phyloP scores from a whole-genome alignment of 2,329 filamentous ascomycete species.

The Colletotrichum sublineola region DNA sequence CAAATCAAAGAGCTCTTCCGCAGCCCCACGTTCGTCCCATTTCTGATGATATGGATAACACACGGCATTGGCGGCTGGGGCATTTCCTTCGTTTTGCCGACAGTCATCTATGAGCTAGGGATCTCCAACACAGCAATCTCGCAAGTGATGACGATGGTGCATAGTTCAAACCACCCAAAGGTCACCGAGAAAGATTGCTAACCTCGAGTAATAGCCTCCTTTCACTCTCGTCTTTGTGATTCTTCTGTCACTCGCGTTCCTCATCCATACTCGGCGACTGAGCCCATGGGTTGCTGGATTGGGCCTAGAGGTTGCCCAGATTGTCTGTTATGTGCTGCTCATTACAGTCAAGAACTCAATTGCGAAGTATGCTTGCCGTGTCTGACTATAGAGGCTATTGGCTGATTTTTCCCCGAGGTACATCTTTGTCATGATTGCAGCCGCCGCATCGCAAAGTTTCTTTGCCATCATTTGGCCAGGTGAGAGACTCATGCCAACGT shows the following conservation, averaged over 20 bases:
- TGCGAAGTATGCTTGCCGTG: conserved; percentile 45
- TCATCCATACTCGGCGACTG: conserved; percentile 44
- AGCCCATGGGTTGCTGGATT: conserved; percentile 46
- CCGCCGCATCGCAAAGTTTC: conserved; percentile 54
- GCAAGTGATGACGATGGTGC: conserved; percentile 48
- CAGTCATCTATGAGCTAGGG: conserved; percentile 48
- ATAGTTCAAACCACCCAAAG: neutral
- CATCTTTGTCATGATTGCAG: conserved; percentile 56
- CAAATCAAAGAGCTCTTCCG: conserved; percentile 45
- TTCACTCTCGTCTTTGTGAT: conserved; percentile 47
- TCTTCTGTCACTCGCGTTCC: conserved; percentile 44
- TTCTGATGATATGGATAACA: conserved; percentile 47
- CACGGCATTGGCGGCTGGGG: conserved; percentile 49
- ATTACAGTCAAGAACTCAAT: conserved; percentile 52
- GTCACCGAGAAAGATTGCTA: neutral
- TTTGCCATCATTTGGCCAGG: conserved; percentile 56
- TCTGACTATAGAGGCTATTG: neutral
- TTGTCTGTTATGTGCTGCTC: conserved; percentile 55
- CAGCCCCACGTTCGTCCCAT: conserved; percentile 45
- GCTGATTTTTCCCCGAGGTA: conserved; percentile 33
- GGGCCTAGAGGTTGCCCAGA: conserved; percentile 50
- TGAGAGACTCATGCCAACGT: conserved; percentile 20
- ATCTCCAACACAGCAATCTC: conserved; percentile 47
- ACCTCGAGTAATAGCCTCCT: conserved; percentile 25
- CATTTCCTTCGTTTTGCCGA: conserved; percentile 47